These are phyloP conservation scores for Dichotomocladium elegans DNA, from an alignment of 371 early-diverging fungal genomes.

Conservation along the genomic window DNA sequence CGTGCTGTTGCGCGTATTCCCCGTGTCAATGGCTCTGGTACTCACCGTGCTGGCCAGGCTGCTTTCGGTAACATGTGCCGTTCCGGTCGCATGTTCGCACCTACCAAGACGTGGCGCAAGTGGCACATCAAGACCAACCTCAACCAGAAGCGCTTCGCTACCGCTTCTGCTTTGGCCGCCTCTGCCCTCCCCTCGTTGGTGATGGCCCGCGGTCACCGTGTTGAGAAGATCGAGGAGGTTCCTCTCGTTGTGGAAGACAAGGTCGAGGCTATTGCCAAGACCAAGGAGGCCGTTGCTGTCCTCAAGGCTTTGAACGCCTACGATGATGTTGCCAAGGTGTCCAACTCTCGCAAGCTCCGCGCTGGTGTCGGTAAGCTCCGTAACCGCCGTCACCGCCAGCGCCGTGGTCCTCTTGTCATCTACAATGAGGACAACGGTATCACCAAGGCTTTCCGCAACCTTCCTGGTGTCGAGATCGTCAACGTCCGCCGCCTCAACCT, in stretches of 20 bases:
- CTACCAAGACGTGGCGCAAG: conserved; percentile 99
- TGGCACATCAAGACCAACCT: conserved; percentile 99
- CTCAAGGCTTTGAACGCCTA: conserved; percentile 94
- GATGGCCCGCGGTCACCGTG: conserved; percentile 98
- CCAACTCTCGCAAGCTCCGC: conserved; percentile 95
- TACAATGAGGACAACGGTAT: conserved; percentile 96
- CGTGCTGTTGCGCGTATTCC: conserved; percentile 99
- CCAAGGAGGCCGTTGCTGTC: conserved; percentile 94
- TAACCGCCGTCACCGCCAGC: conserved; percentile 98
- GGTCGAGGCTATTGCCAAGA: conserved; percentile 88
- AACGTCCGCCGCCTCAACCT: conserved; percentile 95
- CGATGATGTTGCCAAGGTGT: conserved; percentile 96
- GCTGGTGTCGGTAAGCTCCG: conserved; percentile 99
- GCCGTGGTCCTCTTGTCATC: conserved; percentile 98
- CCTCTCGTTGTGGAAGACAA: conserved; percentile 93
- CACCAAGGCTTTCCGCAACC: conserved; percentile 98
- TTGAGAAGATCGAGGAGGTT: conserved; percentile 93
- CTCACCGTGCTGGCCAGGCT: conserved; percentile 99
- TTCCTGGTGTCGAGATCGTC: conserved; percentile 98
- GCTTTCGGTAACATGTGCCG: conserved; percentile 99
- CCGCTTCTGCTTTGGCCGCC: conserved; percentile 98
- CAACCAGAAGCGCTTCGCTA: conserved; percentile 98
- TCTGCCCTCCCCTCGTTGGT: conserved; percentile 96
- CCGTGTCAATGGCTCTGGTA: conserved; percentile 98
- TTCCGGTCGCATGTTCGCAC: conserved; percentile 99